These are phyloP conservation scores for Alnus glutinosa DNA, from an alignment of 306 rosid genomes.

Conservation along the genomic window DNA sequence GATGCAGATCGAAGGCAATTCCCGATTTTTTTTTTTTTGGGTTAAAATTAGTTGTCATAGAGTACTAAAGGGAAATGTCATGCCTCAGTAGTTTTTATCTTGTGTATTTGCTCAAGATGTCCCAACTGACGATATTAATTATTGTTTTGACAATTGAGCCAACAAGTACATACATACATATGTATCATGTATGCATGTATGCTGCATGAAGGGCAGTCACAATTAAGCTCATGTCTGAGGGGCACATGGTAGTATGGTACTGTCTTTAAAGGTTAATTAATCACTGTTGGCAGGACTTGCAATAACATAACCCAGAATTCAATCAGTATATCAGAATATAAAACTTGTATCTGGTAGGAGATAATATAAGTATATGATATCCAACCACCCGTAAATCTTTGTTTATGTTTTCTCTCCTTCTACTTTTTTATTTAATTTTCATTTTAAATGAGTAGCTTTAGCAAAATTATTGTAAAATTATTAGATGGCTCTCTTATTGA, in stretches of 20 bases:
- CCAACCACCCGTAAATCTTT: too few relatives aligned
- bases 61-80: not conserved
- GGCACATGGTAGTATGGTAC: conserved; percentile 49
- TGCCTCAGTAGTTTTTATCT: not conserved
- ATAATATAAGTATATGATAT: too few relatives aligned
- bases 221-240: conserved; percentile 29
- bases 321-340: too few relatives aligned
- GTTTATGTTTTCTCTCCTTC: too few relatives aligned
- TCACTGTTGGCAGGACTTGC: conserved; percentile 25
- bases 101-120: conserved; percentile 5
- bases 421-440: too few relatives aligned
- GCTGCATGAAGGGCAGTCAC: conserved; percentile 35
- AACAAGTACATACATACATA: too few relatives aligned
- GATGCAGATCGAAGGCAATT: not conserved
- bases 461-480: too few relatives aligned
- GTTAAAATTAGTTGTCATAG: not conserved
- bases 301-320: conserved; percentile 3
- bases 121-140: not conserved
- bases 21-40: not conserved
- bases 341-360: too few relatives aligned
- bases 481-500: not conserved
- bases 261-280: conserved; percentile 30
- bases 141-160: too few relatives aligned
- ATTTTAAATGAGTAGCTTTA: too few relatives aligned
- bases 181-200: not conserved